phyloP scores from a whole-genome alignment of 176 grass and related monocot genomes.

The Triticum urartu region DNA sequence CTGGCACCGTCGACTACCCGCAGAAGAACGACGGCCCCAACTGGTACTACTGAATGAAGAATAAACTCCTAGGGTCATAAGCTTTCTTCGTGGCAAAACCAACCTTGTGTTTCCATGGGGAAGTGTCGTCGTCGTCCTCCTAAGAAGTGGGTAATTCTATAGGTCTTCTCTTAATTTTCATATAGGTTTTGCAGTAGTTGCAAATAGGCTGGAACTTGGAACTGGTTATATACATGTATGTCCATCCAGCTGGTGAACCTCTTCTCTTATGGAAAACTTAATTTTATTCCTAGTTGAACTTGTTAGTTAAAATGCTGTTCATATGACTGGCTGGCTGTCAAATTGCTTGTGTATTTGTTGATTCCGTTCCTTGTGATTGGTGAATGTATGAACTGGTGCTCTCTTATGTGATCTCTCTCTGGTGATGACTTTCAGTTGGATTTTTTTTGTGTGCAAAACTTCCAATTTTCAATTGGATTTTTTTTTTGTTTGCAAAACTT shows the following conservation, averaged over 20 bases:
- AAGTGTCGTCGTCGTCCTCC: slow-evolving; percentile 23
- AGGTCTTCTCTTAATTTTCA: slow-evolving; percentile 41
- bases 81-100: background rate
- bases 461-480: background rate
- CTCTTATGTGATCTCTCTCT: background rate
- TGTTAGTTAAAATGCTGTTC: slow-evolving; percentile 36
- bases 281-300: slow-evolving; percentile 50
- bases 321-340: slow-evolving; percentile 21
- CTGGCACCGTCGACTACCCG: slow-evolving; percentile 37
- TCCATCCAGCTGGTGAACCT: slow-evolving; percentile 54
- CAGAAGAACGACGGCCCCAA: slow-evolving; percentile 53
- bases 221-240: slow-evolving; percentile 64
- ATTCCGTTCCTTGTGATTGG: slow-evolving; percentile 16
- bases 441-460: too few relatives aligned
- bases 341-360: slow-evolving; percentile 4
- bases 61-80: slow-evolving; percentile 42
- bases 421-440: background rate
- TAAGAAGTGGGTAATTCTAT: slow-evolving; percentile 46
- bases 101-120: slow-evolving; percentile 26
- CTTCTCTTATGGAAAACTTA: slow-evolving; percentile 52
- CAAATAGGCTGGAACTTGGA: slow-evolving; percentile 54
- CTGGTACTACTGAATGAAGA: slow-evolving; percentile 67
- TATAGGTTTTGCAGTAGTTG: slow-evolving; percentile 70
- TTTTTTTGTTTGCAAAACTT: too few relatives aligned
- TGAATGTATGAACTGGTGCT: slow-evolving; percentile 23